These are phyloP conservation scores for Leishmania mexicana DNA, from an alignment of 208 protist genomes.

Conservation along the genomic window DNA sequence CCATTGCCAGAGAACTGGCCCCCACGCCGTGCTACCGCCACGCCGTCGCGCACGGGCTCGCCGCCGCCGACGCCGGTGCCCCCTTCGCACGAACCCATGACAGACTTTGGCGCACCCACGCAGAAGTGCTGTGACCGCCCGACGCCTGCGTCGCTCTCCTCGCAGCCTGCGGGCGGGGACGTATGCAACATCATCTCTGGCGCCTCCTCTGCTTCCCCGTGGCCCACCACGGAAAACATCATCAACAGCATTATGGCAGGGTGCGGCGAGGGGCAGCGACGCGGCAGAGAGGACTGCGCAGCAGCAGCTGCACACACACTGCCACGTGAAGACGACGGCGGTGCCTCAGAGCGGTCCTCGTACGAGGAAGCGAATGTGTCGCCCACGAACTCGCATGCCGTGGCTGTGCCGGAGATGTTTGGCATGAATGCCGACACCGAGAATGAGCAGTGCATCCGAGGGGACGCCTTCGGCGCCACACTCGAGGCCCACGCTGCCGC, in stretches of 20 bases:
- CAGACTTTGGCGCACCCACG: constrained; percentile 12
- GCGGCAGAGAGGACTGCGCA: constrained; percentile 1
- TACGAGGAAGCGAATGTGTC: constrained; percentile 7
- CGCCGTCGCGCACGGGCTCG: constrained; percentile 8
- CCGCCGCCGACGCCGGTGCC: constrained; percentile 16
- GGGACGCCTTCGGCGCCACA: neutral
- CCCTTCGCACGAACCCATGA: constrained; percentile 13
- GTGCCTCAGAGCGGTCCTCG: neutral
- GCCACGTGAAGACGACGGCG: neutral
- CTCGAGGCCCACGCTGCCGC: neutral
- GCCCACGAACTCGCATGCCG: neutral
- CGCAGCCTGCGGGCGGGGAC: constrained; percentile 26
- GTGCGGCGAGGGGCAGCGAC: constrained; percentile 26
- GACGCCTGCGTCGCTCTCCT: constrained; percentile 31
- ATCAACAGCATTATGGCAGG: constrained; percentile 35
- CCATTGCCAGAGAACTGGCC: constrained; percentile 16
- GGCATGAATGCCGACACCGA: neutral
- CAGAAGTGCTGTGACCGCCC: constrained; percentile 34
- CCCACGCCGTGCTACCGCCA: neutral
- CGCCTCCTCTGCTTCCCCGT: constrained; percentile 35
- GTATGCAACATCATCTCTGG: constrained; percentile 6
- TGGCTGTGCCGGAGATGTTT: neutral
- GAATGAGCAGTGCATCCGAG: neutral
- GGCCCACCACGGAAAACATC: constrained; percentile 48
- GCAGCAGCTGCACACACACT: neutral